Evolutionary conservation across 495 filamentous ascomycete species (phyloP).

Genomic region (Penicillium coprophilum): DNA sequence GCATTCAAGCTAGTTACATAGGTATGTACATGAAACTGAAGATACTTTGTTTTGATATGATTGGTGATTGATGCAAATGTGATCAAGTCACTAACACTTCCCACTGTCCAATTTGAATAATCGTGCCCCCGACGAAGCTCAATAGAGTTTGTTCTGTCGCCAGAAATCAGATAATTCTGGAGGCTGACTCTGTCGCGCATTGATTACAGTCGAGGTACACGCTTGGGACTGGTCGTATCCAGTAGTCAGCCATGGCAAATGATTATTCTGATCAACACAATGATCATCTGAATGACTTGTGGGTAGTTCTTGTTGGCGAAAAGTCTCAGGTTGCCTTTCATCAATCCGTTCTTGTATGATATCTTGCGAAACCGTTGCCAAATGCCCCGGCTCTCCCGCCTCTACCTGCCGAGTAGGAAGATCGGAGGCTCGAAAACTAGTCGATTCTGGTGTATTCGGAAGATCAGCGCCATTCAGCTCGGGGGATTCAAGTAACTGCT

Average conservation of each 20-base stretch:
- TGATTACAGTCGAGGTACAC: not conserved
- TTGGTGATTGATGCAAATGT: not conserved
- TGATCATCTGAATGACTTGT: not conserved
- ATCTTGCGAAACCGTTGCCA: not conserved
- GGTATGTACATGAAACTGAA: not conserved
- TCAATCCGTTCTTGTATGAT: not conserved
- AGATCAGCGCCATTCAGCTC: not conserved
- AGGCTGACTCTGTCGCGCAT: not conserved
- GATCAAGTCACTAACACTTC: not conserved
- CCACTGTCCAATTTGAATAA: not conserved
- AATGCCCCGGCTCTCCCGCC: not conserved
- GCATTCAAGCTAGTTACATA: not conserved
- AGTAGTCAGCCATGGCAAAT: constrained; percentile 1
- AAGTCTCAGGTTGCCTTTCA: not conserved
- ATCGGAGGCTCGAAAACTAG: too few relatives aligned
- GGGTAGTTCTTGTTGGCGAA: not conserved
- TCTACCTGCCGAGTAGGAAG: not conserved
- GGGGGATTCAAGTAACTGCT: not conserved
- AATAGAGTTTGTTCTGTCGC: constrained; percentile 36
- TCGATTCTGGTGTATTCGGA: not conserved
- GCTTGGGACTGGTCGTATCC: not conserved
- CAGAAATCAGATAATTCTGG: constrained; percentile 25
- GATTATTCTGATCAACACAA: not conserved
- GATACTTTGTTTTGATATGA: not conserved
- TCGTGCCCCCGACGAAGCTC: not conserved